phyloP scores from a whole-genome alignment of 768 basidiomycete species.

The Xerocomellus dryophilus region DNA sequence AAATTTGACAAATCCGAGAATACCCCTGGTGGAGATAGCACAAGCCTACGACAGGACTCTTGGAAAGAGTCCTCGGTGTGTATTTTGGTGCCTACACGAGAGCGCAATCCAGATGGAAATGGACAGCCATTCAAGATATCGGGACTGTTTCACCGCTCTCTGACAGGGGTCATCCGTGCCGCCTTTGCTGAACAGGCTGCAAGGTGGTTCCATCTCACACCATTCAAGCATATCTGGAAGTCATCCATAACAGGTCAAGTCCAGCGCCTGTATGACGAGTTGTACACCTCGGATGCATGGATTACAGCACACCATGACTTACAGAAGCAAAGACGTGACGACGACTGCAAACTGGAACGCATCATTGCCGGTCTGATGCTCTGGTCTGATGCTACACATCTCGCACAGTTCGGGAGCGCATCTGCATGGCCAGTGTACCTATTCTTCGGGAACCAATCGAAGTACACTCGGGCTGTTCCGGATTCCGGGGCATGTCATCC shows the following conservation, averaged over 20 bases:
- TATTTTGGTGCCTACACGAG: slow-evolving; percentile 32
- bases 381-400: neutral
- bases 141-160: slow-evolving; percentile 25
- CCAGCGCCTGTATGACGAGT: slow-evolving; percentile 20
- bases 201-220: slow-evolving; percentile 24
- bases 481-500: neutral
- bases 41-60: neutral
- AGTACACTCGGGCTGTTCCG: neutral
- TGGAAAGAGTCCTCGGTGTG: slow-evolving; percentile 17
- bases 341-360: slow-evolving; percentile 13
- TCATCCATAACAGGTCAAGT: slow-evolving; percentile 4
- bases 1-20: slow-evolving; percentile 1
- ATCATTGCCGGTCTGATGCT: neutral
- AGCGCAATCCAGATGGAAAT: slow-evolving; percentile 5
- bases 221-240: slow-evolving; percentile 23
- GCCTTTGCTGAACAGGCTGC: slow-evolving; percentile 6
- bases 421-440: neutral
- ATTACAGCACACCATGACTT: slow-evolving; percentile 21
- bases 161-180: slow-evolving; percentile 14
- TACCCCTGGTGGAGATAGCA: neutral
- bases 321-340: slow-evolving; percentile 12
- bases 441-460: neutral
- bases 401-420: neutral
- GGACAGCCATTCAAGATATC: slow-evolving; percentile 22
- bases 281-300: slow-evolving; percentile 26